Conservation (phyloP, 2,329 filamentous ascomycete genomes). For the Aureobasidium zeae region DNA sequence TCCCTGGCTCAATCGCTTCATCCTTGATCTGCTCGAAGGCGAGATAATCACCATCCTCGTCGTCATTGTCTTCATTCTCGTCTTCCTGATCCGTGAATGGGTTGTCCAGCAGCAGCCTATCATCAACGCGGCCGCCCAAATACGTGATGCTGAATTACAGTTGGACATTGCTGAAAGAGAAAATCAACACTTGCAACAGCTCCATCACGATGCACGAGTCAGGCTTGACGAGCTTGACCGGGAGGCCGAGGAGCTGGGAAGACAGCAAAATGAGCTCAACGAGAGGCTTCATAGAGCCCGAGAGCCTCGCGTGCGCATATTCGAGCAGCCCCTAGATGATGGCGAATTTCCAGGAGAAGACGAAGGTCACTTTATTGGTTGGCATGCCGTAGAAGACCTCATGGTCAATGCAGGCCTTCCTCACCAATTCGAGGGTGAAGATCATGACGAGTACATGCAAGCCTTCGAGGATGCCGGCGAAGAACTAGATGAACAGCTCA, state of each 20-base stretch:
- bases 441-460: slow-evolving; percentile 5
- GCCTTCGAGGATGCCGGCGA: slow-evolving; percentile 5
- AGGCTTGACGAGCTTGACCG: slow-evolving; percentile 18
- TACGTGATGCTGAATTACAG: slow-evolving; percentile 25
- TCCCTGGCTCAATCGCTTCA: slow-evolving; percentile 61
- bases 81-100: slow-evolving; percentile 94
- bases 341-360: background rate
- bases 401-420: slow-evolving; percentile 23
- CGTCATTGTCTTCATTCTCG: slow-evolving; percentile 88
- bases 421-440: slow-evolving; percentile 5
- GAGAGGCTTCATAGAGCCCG: too few species aligned
- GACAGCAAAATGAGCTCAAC: too few species aligned
- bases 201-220: background rate
- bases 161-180: slow-evolving; percentile 18
- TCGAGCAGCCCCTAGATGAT: background rate
- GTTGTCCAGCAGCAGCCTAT: slow-evolving; percentile 96
- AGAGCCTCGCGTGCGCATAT: background rate
- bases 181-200: slow-evolving; percentile 13
- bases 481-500: slow-evolving; percentile 14
- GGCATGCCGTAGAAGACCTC: slow-evolving; percentile 21
- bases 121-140: slow-evolving; percentile 58
- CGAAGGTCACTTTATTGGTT: slow-evolving; percentile 20
- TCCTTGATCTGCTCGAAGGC: slow-evolving; percentile 81
- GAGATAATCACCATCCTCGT: slow-evolving; percentile 88
- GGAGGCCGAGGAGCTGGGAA: slow-evolving; percentile 15